Evolutionary conservation across 78 protist species (phyloP).

Genomic region (Speleostelium caveatum): DNA sequence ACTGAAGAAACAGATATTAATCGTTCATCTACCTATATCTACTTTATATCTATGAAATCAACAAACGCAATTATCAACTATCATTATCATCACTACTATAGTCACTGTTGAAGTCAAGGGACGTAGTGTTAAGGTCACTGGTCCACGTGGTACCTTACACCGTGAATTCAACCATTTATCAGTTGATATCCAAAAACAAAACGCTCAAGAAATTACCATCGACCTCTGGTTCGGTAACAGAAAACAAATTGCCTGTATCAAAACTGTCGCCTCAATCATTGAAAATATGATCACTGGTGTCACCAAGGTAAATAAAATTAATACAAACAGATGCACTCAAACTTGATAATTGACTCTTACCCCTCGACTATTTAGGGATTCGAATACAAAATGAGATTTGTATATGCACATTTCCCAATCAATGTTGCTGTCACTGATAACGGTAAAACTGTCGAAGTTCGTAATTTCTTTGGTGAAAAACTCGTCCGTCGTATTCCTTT

Average conservation of each 20-base stretch:
- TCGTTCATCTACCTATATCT: too few species aligned
- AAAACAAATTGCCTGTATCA: conserved; percentile 93
- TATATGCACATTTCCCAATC: conserved; percentile 99
- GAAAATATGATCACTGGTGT: conserved; percentile 99
- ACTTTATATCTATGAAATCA: too few species aligned
- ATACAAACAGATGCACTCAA: too few species aligned
- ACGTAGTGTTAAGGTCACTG: conserved; percentile 88
- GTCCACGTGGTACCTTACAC: conserved; percentile 96
- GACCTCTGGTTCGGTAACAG: conserved; percentile 92
- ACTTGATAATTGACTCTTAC: too few species aligned
- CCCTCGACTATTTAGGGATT: conserved; percentile 93
- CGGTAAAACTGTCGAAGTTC: conserved; percentile 93
- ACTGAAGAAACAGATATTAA: neutral
- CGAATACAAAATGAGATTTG: conserved; percentile 98
- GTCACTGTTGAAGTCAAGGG: conserved; percentile 74
- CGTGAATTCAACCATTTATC: conserved; percentile 92
- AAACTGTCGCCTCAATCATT: conserved; percentile 95
- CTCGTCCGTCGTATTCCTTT: conserved; percentile 84
- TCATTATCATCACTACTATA: neutral
- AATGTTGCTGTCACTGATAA: conserved; percentile 83
- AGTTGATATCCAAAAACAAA: conserved; percentile 82
- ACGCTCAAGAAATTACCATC: conserved; percentile 6
- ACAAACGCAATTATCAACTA: neutral
- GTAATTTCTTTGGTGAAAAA: conserved; percentile 99
- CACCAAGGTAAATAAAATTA: conserved; percentile 76